Base-by-base conservation (phyloP, 768 basidiomycete genomes). In the Mycena galopus region DNA sequence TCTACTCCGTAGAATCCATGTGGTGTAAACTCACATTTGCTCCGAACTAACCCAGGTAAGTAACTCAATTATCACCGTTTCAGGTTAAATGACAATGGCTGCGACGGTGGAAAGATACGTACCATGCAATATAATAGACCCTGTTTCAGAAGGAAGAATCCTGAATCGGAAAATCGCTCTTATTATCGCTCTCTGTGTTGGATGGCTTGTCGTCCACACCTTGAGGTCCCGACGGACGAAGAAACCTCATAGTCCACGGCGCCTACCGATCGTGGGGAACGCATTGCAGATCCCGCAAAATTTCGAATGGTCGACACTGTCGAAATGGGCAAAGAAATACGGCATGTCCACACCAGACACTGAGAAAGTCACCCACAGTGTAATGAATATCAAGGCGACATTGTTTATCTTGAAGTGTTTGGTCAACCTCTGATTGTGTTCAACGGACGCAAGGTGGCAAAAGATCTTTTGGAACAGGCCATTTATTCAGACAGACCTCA, bases 401-500 rank as follows among this genome's bases (percentile, higher is more conserved):
- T 74, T 14, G 64, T 73, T 0, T 71, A 81, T 50, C 47, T 50
- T 9, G 47, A 50, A 23, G 23, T 23, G 1, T 50, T 50, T 50
- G 47, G 47, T 8, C 76, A 75, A 47, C 74, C 76, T 16, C 67
- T 82, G 19, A 47, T 82, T 21, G 60, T 82, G 29, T 65, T 83
- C 47, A 81, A 79, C 65, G 76, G 79, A 0, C 64, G 69, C 17
- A 75, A 78, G 67, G 74, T 75, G 2, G 79, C 79, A 6, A 77
- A 63, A 37, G 76, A 76, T 7, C 77, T 82, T 63, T 71, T 81
- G 42, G 80, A 78, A 51, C 74, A 78, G 1, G 69, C 69, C 10
- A 79, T 78, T 27, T 81, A 83, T 61, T 82, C 80, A 23, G 83
- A 83, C 57, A 65, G 80, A 10, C 81, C 82, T 23, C 64, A 16